Conservation (phyloP, 164 flowering plant genomes). For the Liriodendron chinense region DNA sequence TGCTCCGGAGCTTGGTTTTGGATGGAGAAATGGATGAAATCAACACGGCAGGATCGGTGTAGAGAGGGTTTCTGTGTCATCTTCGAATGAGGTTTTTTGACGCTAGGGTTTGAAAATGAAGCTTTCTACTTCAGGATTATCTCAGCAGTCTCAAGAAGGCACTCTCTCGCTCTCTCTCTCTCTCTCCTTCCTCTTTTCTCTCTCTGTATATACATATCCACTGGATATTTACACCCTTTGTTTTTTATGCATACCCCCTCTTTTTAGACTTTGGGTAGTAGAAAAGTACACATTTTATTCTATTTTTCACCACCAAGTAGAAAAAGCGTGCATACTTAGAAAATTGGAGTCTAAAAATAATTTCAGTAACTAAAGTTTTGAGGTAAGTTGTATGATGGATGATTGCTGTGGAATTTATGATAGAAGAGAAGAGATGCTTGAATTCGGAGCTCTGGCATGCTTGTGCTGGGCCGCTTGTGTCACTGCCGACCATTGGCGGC, state of each 20-base stretch:
- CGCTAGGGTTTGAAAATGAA: conserved; percentile 19
- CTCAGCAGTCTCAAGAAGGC: conserved; percentile 63
- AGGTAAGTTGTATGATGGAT: background rate
- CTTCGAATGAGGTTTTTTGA: conserved; percentile 1
- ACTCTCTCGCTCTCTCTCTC: conserved; percentile 3
- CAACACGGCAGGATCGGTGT: background rate
- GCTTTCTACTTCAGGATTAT: conserved; percentile 39
- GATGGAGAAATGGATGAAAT: background rate
- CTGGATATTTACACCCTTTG: background rate
- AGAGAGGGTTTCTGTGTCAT: background rate
- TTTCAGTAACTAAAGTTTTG: background rate
- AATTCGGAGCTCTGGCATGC: conserved; percentile 97
- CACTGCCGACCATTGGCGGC: conserved; percentile 68
- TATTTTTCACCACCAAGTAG: background rate
- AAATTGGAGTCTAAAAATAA: background rate
- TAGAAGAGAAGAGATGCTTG: conserved; percentile 76
- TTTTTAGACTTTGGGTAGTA: background rate
- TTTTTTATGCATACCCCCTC: background rate
- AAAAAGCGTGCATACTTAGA: background rate
- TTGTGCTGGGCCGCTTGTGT: conserved; percentile 90
- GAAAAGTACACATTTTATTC: background rate
- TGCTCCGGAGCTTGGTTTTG: background rate
- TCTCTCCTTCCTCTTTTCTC: background rate
- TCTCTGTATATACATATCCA: background rate
- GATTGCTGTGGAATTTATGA: background rate